Conservation (phyloP, 306 rosid species). For the Dalbergia oliveri region DNA sequence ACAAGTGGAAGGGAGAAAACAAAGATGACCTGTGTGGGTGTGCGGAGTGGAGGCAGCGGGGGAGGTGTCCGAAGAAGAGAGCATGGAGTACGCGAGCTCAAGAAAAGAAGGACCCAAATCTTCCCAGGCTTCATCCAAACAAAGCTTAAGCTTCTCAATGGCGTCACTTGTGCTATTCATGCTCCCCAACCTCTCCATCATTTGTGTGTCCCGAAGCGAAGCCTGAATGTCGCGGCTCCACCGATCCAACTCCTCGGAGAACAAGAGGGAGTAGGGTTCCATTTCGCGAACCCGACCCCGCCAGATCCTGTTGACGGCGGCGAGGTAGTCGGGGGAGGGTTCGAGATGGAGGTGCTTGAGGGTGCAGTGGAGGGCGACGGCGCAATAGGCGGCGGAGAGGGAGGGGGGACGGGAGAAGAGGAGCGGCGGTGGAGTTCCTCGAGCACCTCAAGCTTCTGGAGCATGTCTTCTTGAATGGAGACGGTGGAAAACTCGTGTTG, state of each 20-base stretch:
- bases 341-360: constrained; percentile 48
- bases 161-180: constrained; percentile 55
- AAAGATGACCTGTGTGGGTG: neutral
- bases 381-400: constrained; percentile 36
- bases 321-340: constrained; percentile 7
- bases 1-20: neutral
- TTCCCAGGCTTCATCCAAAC: constrained; percentile 51
- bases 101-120: constrained; percentile 54
- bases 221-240: constrained; percentile 52
- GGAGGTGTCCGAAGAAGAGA: too few relatives aligned
- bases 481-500: constrained; percentile 41
- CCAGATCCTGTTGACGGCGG: constrained; percentile 67
- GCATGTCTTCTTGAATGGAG: constrained; percentile 42
- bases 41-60: too few relatives aligned
- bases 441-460: constrained; percentile 51
- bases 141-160: constrained; percentile 38
- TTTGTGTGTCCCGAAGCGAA: constrained; percentile 47
- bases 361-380: constrained; percentile 54
- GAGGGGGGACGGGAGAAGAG: constrained; percentile 35
- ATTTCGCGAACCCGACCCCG: constrained; percentile 40
- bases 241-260: constrained; percentile 48
- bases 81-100: constrained; percentile 8
- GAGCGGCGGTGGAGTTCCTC: constrained; percentile 48
- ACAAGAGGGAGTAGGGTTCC: constrained; percentile 47
- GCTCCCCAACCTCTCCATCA: constrained; percentile 35